Percentiles rank a stretch among this genome's conserved stretches.
Conservation (phyloP, 176 grass and related monocot species). For the Aegilops bicornis region DNA sequence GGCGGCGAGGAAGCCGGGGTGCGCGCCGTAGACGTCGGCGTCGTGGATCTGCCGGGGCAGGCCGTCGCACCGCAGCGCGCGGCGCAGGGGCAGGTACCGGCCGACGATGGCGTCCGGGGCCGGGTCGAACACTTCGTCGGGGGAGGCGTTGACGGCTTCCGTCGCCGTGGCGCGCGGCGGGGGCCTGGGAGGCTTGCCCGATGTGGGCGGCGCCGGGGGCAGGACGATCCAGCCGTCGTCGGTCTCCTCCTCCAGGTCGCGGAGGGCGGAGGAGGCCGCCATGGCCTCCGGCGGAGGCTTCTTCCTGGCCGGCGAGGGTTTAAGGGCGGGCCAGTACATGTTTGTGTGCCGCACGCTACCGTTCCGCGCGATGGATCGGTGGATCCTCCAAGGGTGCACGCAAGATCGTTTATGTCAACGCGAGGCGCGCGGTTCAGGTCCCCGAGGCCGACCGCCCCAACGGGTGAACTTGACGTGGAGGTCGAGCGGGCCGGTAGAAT, state of each 20-base stretch:
- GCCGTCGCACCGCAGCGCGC: conserved; percentile 15
- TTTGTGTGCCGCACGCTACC: neutral
- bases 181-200: neutral
- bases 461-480: neutral
- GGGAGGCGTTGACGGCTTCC: neutral
- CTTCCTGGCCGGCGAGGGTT: conserved; percentile 12
- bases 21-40: conserved; percentile 38
- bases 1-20: conserved; percentile 33
- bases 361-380: neutral
- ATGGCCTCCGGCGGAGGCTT: neutral
- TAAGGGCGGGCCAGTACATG: conserved; percentile 14
- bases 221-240: conserved; percentile 47
- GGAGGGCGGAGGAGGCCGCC: neutral
- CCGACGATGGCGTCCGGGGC: neutral
- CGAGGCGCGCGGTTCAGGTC: neutral
- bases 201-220: neutral
- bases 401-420: neutral
- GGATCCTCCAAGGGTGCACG: neutral
- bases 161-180: neutral
- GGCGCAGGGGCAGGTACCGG: conserved; percentile 36
- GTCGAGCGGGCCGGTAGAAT: neutral
- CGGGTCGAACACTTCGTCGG: neutral
- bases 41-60: conserved; percentile 42
- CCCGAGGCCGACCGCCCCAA: neutral
- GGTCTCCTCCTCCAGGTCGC: conserved; percentile 14